A percentile compares a stretch with the other conserved stretches of the same genome.
phyloP scores from a whole-genome alignment of 2,329 filamentous ascomycete genomes.

The Aspergillus proliferans region DNA sequence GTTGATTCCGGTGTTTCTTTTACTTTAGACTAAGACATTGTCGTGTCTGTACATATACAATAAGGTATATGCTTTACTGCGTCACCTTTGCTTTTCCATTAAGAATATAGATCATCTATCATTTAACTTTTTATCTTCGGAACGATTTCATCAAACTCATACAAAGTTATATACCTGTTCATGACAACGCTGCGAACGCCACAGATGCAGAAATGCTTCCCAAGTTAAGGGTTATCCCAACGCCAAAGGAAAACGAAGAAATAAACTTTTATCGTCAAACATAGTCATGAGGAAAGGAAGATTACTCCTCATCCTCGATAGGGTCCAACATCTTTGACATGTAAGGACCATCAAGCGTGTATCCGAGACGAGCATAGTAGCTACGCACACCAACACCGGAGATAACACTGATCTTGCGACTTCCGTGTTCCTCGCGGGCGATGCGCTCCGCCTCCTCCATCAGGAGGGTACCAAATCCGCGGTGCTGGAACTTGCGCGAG shows the following conservation, averaged over 20 bases:
- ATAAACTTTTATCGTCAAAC: not conserved
- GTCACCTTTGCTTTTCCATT: not conserved
- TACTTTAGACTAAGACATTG: not conserved
- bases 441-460: conserved; percentile 99
- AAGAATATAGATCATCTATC: not conserved
- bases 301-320: conserved; percentile 32
- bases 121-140: not conserved
- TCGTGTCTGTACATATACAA: not conserved
- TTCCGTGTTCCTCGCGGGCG: conserved; percentile 87
- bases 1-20: not conserved
- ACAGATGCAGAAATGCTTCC: conserved; percentile 2
- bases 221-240: not conserved
- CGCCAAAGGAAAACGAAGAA: not conserved
- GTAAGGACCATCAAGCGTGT: conserved; percentile 87
- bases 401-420: conserved; percentile 90
- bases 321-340: conserved; percentile 50
- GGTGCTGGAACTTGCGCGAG: conserved; percentile 95
- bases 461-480: conserved; percentile 88
- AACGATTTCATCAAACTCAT: not conserved
- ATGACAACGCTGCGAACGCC: conserved; percentile 3
- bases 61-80: not conserved
- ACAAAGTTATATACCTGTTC: not conserved
- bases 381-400: conserved; percentile 94
- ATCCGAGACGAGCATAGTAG: conserved; percentile 90
- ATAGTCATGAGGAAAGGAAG: not conserved